Percentiles rank a stretch among this genome's conserved stretches.
These are phyloP conservation scores for Plasmodium malariae DNA, from an alignment of 169 alveolate genomes.

Conservation along the genomic window DNA sequence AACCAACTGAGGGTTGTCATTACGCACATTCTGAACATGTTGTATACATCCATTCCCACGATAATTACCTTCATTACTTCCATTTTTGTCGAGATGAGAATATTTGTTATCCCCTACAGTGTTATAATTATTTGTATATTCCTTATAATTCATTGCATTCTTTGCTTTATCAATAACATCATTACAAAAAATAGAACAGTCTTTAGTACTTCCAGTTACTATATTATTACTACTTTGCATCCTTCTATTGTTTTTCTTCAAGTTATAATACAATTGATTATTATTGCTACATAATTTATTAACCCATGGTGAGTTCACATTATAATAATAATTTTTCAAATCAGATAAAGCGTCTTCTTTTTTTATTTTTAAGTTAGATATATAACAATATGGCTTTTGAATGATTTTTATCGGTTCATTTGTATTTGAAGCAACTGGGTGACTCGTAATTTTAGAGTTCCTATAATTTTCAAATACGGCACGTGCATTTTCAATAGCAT, in stretches of 20 bases:
- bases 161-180: slow-evolving; percentile 15
- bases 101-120: background rate
- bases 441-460: background rate
- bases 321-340: slow-evolving; percentile 5
- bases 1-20: background rate
- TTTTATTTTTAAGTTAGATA: background rate
- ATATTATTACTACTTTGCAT: slow-evolving; percentile 18
- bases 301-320: background rate
- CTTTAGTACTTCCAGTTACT: background rate
- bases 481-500: background rate
- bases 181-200: slow-evolving; percentile 1
- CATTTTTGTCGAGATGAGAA: background rate
- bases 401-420: background rate
- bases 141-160: background rate
- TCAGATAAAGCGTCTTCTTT: background rate
- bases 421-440: background rate
- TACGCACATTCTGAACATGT: background rate
- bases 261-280: too few relatives aligned
- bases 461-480: background rate
- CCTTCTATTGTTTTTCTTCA: slow-evolving; percentile 3
- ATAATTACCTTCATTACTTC: background rate
- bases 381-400: background rate
- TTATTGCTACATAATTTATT: slow-evolving; percentile 2
- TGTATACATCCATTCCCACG: background rate
- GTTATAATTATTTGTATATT: background rate